phyloP scores from a whole-genome alignment of 2,329 filamentous ascomycete species.

The Aspergillus sergii region DNA sequence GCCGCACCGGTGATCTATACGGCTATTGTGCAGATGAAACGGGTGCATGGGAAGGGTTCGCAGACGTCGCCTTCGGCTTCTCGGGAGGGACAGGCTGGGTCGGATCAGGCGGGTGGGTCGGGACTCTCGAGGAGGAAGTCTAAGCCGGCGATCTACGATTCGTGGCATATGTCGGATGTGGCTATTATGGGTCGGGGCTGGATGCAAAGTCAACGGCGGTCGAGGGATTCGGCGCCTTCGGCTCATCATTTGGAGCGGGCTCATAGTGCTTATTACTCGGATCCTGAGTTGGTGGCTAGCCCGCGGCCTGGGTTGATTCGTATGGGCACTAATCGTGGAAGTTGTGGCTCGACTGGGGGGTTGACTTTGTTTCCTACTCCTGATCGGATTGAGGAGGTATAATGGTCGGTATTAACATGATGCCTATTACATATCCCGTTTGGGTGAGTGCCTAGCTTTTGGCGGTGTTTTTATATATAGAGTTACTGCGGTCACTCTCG shows the following conservation, averaged over 20 bases:
- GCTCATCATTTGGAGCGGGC: not conserved
- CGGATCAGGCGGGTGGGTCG: not conserved
- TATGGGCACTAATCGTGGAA: not conserved
- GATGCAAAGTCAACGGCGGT: not conserved
- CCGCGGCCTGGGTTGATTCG: not conserved
- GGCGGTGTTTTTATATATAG: not conserved
- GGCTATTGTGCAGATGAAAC: not conserved
- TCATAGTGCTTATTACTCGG: not conserved
- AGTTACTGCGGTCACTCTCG: not conserved
- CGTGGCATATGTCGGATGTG: constrained; percentile 5
- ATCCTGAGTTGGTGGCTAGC: not conserved
- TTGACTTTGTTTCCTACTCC: not conserved
- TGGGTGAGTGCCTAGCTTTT: not conserved
- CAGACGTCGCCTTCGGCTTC: not conserved
- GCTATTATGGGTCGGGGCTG: not conserved
- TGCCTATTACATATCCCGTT: not conserved
- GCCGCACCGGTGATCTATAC: not conserved
- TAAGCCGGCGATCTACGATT: not conserved
- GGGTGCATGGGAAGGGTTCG: not conserved
- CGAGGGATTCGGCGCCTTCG: not conserved
- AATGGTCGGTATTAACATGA: not conserved
- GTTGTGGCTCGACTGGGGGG: not conserved
- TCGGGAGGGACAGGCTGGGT: not conserved
- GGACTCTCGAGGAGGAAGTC: not conserved
- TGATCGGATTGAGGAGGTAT: not conserved